These are phyloP conservation scores for Amphichorda felina DNA, from an alignment of 2,329 filamentous ascomycete species.

Conservation along the genomic window DNA sequence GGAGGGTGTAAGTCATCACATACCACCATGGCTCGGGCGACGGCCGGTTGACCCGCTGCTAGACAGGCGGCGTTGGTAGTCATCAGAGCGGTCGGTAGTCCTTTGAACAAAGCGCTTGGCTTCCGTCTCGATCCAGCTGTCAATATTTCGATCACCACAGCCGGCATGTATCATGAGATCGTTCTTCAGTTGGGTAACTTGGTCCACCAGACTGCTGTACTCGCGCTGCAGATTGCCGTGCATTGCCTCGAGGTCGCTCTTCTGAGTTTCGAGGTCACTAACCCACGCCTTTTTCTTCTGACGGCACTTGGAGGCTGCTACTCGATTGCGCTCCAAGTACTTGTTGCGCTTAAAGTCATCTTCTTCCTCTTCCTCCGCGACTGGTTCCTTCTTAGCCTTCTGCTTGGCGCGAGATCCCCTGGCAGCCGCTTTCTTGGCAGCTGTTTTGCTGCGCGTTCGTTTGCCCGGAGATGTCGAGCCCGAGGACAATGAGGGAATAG, in stretches of 20 bases:
- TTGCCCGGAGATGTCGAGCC: conserved; percentile 1
- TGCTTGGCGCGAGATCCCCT: conserved; percentile 2
- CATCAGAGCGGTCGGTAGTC: conserved; percentile 4
- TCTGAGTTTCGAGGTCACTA: conserved; percentile 33
- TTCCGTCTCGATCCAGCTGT: conserved; percentile 40
- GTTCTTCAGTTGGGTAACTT: conserved; percentile 35
- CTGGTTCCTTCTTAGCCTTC: conserved; percentile 7
- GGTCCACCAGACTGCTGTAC: conserved; percentile 26
- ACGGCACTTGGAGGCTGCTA: conserved; percentile 64
- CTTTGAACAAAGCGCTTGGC: conserved; percentile 31
- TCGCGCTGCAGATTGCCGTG: conserved; percentile 30
- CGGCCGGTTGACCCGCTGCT: background rate
- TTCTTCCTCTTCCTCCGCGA: conserved; percentile 11
- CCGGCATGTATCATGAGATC: conserved; percentile 38
- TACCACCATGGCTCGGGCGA: conserved; percentile 1
- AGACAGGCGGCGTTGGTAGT: background rate
- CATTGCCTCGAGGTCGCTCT: conserved; percentile 28
- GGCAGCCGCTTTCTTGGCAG: background rate
- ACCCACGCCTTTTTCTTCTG: conserved; percentile 51
- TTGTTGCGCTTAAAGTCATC: conserved; percentile 33
- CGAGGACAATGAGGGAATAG: conserved; percentile 3
- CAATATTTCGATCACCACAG: conserved; percentile 40
- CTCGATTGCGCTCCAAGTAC: conserved; percentile 58
- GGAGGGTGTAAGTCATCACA: background rate
- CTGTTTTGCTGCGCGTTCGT: conserved; percentile 3